phyloP scores from a whole-genome alignment of 805 yeast species.

The Candida ulmi region DNA sequence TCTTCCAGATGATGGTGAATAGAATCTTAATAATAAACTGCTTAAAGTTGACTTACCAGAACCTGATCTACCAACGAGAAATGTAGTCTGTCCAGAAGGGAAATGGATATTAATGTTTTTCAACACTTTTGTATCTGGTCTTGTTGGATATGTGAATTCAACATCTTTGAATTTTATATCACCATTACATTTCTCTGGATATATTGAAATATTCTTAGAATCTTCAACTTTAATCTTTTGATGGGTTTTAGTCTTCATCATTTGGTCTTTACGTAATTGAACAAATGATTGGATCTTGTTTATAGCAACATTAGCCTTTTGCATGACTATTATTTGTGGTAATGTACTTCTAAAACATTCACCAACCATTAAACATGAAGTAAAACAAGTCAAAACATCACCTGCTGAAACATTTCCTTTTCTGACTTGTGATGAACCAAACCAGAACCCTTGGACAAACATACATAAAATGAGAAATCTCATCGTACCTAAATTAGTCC shows the following conservation, averaged over 20 bases:
- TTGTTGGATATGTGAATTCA: constrained; percentile 56
- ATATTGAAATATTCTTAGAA: constrained; percentile 13
- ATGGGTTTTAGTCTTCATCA: constrained; percentile 8
- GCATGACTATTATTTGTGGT: constrained; percentile 52
- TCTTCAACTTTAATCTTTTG: constrained; percentile 6
- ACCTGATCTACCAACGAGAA: constrained; percentile 83
- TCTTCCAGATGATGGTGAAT: constrained; percentile 45
- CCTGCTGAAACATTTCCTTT: constrained; percentile 47
- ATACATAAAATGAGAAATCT: constrained; percentile 57
- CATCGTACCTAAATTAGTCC: constrained; percentile 51
- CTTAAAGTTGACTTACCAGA: constrained; percentile 88
- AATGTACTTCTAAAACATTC: constrained; percentile 50
- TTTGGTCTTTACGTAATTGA: constrained; percentile 12
- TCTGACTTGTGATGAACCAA: constrained; percentile 66
- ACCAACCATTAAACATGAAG: constrained; percentile 73
- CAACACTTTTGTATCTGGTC: constrained; percentile 44
- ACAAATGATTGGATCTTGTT: constrained; percentile 39
- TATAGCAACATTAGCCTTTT: constrained; percentile 70
- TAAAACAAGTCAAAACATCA: constrained; percentile 74
- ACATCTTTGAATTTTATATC: constrained; percentile 51
- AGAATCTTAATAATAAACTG: constrained; percentile 55
- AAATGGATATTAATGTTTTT: constrained; percentile 41
- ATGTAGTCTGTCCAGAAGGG: constrained; percentile 43
- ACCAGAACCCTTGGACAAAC: constrained; percentile 93
- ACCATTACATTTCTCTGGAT: constrained; percentile 35